phyloP scores from a whole-genome alignment of 768 basidiomycete species.

The Phaeotremella skinneri region DNA sequence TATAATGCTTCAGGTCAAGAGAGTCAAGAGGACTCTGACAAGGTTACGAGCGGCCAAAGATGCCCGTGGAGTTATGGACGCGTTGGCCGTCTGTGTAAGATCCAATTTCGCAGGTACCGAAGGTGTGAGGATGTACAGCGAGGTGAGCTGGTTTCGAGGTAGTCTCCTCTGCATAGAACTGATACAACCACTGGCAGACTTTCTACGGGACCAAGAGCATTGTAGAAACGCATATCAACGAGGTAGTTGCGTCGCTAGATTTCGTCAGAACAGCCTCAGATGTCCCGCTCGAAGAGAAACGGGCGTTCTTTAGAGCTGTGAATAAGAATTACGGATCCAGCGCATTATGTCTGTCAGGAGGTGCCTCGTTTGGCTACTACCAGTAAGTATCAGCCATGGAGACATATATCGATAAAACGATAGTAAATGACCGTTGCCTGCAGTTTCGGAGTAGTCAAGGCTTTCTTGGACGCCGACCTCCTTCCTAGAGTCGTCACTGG shows the following conservation, averaged over 20 bases:
- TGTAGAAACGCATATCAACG: conserved; percentile 81
- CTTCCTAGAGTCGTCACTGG: conserved; percentile 91
- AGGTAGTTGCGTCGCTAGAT: conserved; percentile 71
- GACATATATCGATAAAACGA: too few relatives aligned
- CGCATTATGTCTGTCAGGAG: conserved; percentile 92
- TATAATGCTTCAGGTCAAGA: conserved; percentile 39
- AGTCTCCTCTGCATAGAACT: not conserved
- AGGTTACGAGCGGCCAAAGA: conserved; percentile 73
- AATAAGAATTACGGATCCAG: conserved; percentile 87
- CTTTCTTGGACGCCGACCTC: conserved; percentile 79
- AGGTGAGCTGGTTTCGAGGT: conserved; percentile 55
- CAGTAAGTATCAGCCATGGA: conserved; percentile 52
- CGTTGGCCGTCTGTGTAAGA: conserved; percentile 84
- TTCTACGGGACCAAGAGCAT: conserved; percentile 86
- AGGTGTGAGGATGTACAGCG: conserved; percentile 79
- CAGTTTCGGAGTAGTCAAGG: conserved; percentile 79
- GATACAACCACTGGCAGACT: conserved; percentile 58
- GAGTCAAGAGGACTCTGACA: conserved; percentile 71
- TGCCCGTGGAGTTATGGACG: conserved; percentile 78
- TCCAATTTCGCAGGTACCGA: conserved; percentile 93
- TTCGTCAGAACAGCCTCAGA: conserved; percentile 72
- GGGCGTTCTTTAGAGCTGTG: conserved; percentile 81
- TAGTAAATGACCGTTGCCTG: not conserved
- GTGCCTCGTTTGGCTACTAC: conserved; percentile 94
- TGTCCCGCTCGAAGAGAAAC: conserved; percentile 81